Evolutionary conservation across 179 eudicot genomes (phyloP).

Genomic region (Vitellaria paradoxa): DNA sequence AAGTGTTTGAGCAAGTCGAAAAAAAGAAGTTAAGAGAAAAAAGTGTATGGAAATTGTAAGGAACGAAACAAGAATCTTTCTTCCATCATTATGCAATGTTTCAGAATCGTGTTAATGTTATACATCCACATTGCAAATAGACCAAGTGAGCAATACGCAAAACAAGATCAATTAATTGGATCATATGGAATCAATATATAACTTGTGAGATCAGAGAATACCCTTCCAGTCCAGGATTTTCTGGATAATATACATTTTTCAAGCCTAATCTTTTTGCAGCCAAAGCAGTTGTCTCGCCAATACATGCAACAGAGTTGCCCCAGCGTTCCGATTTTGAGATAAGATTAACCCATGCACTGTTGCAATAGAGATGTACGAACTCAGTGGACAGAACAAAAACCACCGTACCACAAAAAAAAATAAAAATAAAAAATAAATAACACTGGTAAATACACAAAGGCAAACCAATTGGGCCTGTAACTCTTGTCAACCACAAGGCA

Average conservation of each 20-base stretch:
- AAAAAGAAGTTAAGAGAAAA: background rate
- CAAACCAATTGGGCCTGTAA: background rate
- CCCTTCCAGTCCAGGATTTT: constrained; percentile 89
- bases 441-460: background rate
- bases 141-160: background rate
- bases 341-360: constrained; percentile 80
- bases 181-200: background rate
- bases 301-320: constrained; percentile 75
- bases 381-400: constrained; percentile 4
- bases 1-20: background rate
- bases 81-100: background rate
- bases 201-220: constrained; percentile 25
- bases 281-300: constrained; percentile 91
- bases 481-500: background rate
- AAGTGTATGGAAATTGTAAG: background rate
- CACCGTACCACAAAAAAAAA: background rate
- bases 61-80: background rate
- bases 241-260: constrained; percentile 68
- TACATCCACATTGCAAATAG: background rate
- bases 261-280: constrained; percentile 82
- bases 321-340: constrained; percentile 47
- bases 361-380: constrained; percentile 9
- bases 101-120: constrained; percentile 1
- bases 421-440: too few relatives aligned
- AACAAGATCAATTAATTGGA: background rate